Percentiles rank a stretch among this genome's conserved stretches.
Evolutionary conservation across 306 rosid species (phyloP).

Genomic region (Castanea sativa): DNA sequence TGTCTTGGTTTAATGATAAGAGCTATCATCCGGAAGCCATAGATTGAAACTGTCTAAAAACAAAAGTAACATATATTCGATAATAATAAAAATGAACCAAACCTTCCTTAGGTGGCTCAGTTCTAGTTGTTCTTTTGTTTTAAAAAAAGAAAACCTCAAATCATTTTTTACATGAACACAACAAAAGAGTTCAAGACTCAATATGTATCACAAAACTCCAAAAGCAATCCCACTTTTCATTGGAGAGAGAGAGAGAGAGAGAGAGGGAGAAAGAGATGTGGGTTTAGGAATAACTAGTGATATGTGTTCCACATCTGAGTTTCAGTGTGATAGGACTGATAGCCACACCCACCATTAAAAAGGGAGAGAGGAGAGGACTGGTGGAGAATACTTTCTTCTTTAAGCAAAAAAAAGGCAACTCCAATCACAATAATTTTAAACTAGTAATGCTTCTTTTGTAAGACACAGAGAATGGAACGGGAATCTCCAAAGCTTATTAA

Average conservation of each 20-base stretch:
- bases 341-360: constrained; percentile 42
- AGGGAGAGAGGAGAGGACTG: constrained; percentile 14
- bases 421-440: not conserved
- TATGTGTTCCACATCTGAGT: not conserved
- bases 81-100: constrained; percentile 24
- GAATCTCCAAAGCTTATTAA: too few species aligned
- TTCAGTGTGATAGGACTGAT: constrained; percentile 13
- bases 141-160: not conserved
- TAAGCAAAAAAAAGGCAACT: not conserved
- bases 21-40: too few species aligned
- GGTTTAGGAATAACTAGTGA: not conserved
- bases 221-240: constrained; percentile 38
- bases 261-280: not conserved
- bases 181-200: too few species aligned
- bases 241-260: not conserved
- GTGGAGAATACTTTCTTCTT: constrained; percentile 24
- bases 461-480: too few species aligned
- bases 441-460: not conserved
- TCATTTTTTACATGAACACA: too few species aligned
- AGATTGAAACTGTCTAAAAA: too few species aligned
- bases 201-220: constrained; percentile 1
- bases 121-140: not conserved
- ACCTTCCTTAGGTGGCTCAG: not conserved
- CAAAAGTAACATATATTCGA: not conserved
- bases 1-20: too few species aligned